A percentile compares a stretch with the other conserved stretches of the same genome.
phyloP scores from a whole-genome alignment of 352 stramenopile genomes.

The Pythium vanterpoolii region DNA sequence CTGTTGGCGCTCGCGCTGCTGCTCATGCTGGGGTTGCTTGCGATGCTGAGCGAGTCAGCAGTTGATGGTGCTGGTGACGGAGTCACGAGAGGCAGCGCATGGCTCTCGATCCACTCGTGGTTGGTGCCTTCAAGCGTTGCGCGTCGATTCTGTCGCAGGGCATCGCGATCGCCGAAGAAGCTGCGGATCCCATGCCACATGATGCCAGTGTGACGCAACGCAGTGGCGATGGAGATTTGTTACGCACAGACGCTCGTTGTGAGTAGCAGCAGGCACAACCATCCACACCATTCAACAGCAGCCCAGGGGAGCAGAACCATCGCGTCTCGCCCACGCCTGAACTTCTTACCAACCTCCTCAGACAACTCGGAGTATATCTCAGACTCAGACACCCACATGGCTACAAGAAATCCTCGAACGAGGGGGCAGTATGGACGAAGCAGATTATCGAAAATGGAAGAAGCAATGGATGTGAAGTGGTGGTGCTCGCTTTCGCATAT shows the following conservation, averaged over 20 bases:
- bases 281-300: no score
- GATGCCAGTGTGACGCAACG: not conserved
- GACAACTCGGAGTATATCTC: not conserved
- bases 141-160: not conserved
- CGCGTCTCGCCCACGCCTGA: no score
- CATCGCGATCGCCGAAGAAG: not conserved
- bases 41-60: conserved; percentile 26
- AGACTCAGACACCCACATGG: not conserved
- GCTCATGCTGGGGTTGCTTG: conserved; percentile 39
- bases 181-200: conserved; percentile 15
- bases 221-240: not conserved
- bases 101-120: conserved; percentile 10
- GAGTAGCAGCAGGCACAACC: no score
- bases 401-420: not conserved
- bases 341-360: no score
- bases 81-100: not conserved
- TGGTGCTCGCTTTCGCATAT: not conserved
- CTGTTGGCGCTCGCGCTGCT: conserved; percentile 56
- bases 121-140: conserved; percentile 4
- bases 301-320: no score
- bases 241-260: not conserved
- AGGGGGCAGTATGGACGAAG: not conserved
- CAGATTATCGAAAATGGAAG: not conserved
- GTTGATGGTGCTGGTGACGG: conserved; percentile 18
- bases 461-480: not conserved